These are phyloP conservation scores for Gossypium turneri DNA, from an alignment of 345 rosid genomes.

Conservation along the genomic window DNA sequence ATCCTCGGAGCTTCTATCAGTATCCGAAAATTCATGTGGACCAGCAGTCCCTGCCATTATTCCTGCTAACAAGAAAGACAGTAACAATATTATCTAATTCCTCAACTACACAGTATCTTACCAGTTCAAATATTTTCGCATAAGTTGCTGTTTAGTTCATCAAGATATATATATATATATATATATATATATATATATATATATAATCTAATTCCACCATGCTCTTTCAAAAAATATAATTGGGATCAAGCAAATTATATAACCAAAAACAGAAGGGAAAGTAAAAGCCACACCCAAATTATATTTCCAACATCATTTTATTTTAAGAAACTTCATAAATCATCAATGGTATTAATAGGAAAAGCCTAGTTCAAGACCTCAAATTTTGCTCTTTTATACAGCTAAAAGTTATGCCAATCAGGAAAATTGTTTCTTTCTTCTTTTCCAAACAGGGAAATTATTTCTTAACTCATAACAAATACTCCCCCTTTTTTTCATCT, in stretches of 20 bases:
- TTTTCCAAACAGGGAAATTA: neutral
- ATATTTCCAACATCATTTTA: neutral
- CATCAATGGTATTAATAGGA: neutral
- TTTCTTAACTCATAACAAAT: neutral
- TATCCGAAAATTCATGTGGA: constrained; percentile 20
- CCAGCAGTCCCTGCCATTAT: constrained; percentile 20
- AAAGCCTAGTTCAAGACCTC: neutral
- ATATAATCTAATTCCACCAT: neutral
- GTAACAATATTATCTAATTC: neutral
- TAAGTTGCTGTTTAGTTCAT: neutral
- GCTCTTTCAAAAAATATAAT: neutral
- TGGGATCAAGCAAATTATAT: neutral
- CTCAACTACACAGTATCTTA: neutral
- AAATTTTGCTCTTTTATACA: neutral
- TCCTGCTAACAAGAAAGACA: constrained; percentile 4
- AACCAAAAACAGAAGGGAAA: neutral
- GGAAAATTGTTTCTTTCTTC: neutral
- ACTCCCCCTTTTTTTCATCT: neutral
- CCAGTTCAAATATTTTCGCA: neutral
- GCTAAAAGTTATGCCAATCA: neutral
- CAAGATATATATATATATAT: neutral
- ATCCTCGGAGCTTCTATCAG: constrained; percentile 25
- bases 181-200: neutral
- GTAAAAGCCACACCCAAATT: neutral
- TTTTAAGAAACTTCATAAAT: neutral